phyloP scores from a whole-genome alignment of 2,329 filamentous ascomycete genomes.

The Fusarium sp. region DNA sequence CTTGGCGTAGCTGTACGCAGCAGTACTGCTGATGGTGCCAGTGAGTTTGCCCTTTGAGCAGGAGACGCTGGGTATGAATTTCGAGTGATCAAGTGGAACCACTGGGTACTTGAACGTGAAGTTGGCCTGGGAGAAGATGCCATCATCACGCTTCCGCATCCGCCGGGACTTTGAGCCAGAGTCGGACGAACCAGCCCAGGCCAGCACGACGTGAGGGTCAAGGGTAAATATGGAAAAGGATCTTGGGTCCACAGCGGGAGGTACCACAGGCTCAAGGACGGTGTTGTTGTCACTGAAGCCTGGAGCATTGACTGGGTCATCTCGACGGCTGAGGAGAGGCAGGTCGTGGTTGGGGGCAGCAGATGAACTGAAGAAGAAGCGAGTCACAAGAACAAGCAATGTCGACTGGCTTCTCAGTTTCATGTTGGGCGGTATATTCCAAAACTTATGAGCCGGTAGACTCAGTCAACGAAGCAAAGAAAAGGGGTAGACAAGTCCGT shows the following conservation, averaged over 20 bases:
- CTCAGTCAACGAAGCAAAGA: background rate
- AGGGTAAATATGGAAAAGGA: constrained; percentile 9
- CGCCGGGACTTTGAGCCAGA: background rate
- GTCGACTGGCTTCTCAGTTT: background rate
- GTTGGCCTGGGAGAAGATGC: constrained; percentile 17
- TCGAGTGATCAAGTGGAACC: constrained; percentile 20
- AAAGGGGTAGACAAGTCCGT: background rate
- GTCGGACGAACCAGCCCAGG: constrained; percentile 20
- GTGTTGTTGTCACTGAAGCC: background rate
- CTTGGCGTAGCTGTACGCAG: constrained; percentile 21
- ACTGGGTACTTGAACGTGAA: constrained; percentile 22
- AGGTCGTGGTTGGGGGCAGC: background rate
- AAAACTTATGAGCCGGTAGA: background rate
- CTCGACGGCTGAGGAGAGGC: background rate
- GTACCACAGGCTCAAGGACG: constrained; percentile 20
- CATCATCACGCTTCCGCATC: constrained; percentile 18
- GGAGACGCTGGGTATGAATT: background rate
- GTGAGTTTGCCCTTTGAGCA: background rate
- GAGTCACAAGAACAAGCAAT: background rate
- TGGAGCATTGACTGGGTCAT: background rate
- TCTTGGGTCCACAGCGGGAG: constrained; percentile 11
- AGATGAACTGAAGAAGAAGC: background rate
- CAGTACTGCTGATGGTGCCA: background rate
- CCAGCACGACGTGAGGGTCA: background rate
- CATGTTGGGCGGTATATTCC: background rate